Conservation (phyloP, 1,139 yeast species). For the Kurtzmaniella quercitrusa region DNA sequence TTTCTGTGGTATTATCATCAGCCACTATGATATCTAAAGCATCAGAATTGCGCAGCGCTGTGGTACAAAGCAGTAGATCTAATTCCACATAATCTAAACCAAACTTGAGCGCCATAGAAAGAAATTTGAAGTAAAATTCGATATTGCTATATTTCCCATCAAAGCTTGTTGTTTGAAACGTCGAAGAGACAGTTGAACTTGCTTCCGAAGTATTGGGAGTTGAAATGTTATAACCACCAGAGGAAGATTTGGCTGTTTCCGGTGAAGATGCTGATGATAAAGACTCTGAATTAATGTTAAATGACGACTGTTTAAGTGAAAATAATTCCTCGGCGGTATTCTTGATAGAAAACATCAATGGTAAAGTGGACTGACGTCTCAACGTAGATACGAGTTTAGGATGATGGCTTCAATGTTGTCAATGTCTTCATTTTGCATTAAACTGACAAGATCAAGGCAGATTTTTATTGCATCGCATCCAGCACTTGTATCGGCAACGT, state of each 20-base stretch:
- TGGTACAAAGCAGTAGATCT: conserved; percentile 6
- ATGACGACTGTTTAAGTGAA: not conserved
- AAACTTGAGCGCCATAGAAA: conserved; percentile 7
- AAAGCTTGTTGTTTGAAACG: not conserved
- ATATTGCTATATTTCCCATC: conserved; percentile 4
- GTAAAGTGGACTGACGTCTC: conserved; percentile 8
- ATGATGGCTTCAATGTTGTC: conserved; percentile 6
- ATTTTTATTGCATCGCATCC: conserved; percentile 14
- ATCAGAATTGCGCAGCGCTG: not conserved
- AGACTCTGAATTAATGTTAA: not conserved
- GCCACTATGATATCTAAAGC: conserved; percentile 3
- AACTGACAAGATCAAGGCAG: conserved; percentile 9
- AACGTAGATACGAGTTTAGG: conserved; percentile 10
- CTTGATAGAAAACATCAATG: conserved; percentile 6
- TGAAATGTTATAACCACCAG: not conserved
- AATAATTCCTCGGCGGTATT: not conserved
- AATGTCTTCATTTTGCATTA: conserved; percentile 8
- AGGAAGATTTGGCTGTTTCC: not conserved
- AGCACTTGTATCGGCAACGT: conserved; percentile 4
- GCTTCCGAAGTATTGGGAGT: not conserved
- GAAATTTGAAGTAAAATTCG: conserved; percentile 8
- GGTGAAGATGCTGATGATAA: not conserved
- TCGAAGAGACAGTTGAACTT: not conserved
- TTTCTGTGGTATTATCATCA: conserved; percentile 4
- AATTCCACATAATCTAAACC: conserved; percentile 10